Percentiles rank a stretch among this genome's conserved stretches.
These are phyloP conservation scores for Acidiella bohemica DNA, from an alignment of 495 filamentous ascomycete genomes.

Conservation along the genomic window DNA sequence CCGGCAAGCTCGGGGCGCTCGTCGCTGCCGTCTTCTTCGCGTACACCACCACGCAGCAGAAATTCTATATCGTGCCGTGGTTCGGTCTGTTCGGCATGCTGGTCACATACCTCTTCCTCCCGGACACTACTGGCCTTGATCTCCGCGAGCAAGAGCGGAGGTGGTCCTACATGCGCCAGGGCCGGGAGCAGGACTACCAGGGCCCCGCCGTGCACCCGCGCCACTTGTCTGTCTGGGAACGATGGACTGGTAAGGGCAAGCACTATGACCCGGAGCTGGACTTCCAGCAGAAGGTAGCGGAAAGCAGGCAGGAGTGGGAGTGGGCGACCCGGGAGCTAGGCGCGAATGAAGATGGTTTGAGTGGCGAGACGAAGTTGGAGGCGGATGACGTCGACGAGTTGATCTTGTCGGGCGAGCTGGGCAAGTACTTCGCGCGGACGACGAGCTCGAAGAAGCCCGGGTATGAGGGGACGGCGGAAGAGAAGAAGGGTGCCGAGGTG, in stretches of 20 bases:
- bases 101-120: conserved; percentile 66
- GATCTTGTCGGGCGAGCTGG: too few relatives aligned
- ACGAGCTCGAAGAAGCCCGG: too few relatives aligned
- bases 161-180: conserved; percentile 64
- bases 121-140: conserved; percentile 84
- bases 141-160: conserved; percentile 88
- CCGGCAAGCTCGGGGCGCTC: conserved; percentile 73
- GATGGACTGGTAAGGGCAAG: conserved; percentile 53
- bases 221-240: conserved; percentile 74
- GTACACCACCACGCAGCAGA: conserved; percentile 63
- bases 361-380: too few relatives aligned
- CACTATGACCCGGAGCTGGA: conserved; percentile 67
- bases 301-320: conserved; percentile 60
- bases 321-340: too few relatives aligned
- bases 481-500: too few relatives aligned
- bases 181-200: conserved; percentile 67
- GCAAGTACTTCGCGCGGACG: too few relatives aligned
- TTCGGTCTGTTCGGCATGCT: conserved; percentile 74
- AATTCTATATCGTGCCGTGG: conserved; percentile 84
- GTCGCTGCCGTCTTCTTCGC: conserved; percentile 73
- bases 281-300: conserved; percentile 62
- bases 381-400: too few relatives aligned
- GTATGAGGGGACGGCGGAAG: too few relatives aligned
- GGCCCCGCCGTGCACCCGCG: conserved; percentile 75
- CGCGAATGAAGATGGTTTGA: too few relatives aligned